Base-by-base conservation (phyloP, 2,329 filamentous ascomycete genomes). In the Alternaria triticina region DNA sequence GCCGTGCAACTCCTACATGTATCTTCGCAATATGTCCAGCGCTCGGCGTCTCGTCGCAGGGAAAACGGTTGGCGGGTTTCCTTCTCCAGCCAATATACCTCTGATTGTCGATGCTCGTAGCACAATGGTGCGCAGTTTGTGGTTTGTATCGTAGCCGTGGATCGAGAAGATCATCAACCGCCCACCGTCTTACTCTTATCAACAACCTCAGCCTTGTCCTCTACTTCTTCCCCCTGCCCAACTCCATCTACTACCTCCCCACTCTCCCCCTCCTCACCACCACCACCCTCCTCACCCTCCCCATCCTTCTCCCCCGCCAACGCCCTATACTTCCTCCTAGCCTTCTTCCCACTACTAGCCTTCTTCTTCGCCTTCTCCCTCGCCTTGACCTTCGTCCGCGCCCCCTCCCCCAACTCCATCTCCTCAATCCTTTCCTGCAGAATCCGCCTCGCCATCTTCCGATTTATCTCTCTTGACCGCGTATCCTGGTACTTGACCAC, bases 401-500 rank as follows among this genome's bases (percentile, higher is more conserved):
- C 92, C 67, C 89, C 82, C 22, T 89, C 86, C 2, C 95, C 95
- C 70, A 93, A 90, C 70, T 88, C 83, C 36, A 91, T 72, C 69
- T 91, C 86, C 79, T 99, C 96, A n/a, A 93, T 82, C 72, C 87
- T 88, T 70, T 92, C 89, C 23, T 91, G 92, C 28, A 97, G 85
- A 45, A 97, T 83, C 69, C 89, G 85, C 44, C 94, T 87, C 12
- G 96, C 96, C 66, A 93, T 90, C 79, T 91, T 94, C 67, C 94
- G 88, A 79, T 99, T 99, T 81, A 97, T 92, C 61, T 87, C 87
- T 17, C 93, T 89, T 1, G 92, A 96, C 51, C 96, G 90, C 9
- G 96, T 98, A 20, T 91, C 93, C 81, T 99, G 96, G 59, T 89
- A 95, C 82, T 99, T 99, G 67, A 99, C 88, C 13, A 98, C 94